Evolutionary conservation across 257 asterid genomes (phyloP).

Genomic region (Solanum gandarillasii): DNA sequence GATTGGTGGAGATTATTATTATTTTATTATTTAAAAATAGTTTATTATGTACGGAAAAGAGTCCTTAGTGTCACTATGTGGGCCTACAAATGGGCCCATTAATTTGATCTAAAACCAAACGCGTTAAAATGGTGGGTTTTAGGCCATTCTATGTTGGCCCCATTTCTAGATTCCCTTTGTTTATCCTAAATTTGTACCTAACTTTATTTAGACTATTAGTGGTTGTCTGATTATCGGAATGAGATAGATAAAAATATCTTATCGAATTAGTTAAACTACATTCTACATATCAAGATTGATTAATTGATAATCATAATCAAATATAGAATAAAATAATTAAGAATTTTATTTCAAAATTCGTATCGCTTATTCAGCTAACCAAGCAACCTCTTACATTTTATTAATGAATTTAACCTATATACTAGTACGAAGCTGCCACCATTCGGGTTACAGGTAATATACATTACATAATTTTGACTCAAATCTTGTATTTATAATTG

Average conservation of each 20-base stretch:
- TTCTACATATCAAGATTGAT: neutral
- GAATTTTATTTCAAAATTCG: neutral
- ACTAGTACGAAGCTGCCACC: fast-evolving
- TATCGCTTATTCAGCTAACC: neutral
- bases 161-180: neutral
- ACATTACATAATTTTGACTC: neutral
- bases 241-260: neutral
- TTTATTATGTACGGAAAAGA: slow-evolving; percentile 3
- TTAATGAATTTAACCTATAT: neutral
- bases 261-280: neutral
- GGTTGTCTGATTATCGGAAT: neutral
- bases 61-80: neutral
- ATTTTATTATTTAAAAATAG: neutral
- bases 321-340: neutral
- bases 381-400: neutral
- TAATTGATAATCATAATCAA: neutral
- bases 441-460: neutral
- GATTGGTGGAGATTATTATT: neutral
- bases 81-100: slow-evolving; percentile 1
- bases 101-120: neutral
- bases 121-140: slow-evolving; percentile 14
- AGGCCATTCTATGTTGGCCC: slow-evolving; percentile 14
- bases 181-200: neutral
- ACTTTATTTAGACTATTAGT: neutral
- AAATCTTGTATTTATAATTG: fast-evolving